Conservation (phyloP, 176 grass and related monocot genomes). For the Oryza australiensis region DNA sequence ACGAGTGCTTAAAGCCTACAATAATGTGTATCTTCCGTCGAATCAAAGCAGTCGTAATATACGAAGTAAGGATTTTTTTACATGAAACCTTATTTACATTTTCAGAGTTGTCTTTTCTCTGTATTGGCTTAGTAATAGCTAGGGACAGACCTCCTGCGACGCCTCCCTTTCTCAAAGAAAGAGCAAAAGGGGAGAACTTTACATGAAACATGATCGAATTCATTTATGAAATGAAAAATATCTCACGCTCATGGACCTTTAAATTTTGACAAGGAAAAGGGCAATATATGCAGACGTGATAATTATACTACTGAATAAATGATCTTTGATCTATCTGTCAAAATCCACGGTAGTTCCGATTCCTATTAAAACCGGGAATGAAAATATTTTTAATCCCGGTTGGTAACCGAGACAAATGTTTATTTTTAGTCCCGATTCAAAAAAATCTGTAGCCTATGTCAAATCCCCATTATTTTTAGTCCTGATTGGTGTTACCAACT, state of each 20-base stretch:
- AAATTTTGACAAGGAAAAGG: neutral
- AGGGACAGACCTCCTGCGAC: neutral
- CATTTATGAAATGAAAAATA: neutral
- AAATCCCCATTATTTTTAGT: too few species aligned
- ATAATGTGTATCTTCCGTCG: neutral
- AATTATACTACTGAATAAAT: too few species aligned
- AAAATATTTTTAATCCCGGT: too few species aligned
- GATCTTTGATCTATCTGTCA: too few species aligned
- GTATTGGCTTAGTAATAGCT: neutral
- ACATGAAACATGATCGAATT: neutral
- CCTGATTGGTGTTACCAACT: too few species aligned
- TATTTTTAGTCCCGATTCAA: too few species aligned
- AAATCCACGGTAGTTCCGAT: too few species aligned
- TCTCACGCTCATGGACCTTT: neutral
- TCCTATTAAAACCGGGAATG: too few species aligned
- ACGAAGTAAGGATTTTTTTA: neutral
- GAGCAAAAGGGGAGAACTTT: neutral
- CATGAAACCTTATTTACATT: neutral
- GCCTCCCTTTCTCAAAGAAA: neutral
- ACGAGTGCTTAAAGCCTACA: neutral
- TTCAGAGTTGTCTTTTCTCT: neutral
- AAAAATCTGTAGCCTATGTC: too few species aligned
- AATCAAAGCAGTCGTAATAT: neutral
- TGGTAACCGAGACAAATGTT: too few species aligned
- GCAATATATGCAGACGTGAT: neutral